Evolutionary conservation across 75 land plant species (phyloP).

Genomic region (Gnetum montanum): DNA sequence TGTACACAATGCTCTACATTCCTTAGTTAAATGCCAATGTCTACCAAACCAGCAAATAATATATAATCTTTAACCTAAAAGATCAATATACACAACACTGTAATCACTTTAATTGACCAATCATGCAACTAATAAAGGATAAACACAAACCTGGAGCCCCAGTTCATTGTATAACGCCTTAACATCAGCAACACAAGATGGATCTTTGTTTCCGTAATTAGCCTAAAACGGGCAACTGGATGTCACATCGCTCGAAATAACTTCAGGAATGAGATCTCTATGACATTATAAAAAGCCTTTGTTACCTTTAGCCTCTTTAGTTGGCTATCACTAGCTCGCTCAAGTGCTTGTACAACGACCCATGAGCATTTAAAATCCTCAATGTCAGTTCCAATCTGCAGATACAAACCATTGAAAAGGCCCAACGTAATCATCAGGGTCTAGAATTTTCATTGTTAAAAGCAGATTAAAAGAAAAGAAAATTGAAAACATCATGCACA

Average conservation of each 20-base stretch:
- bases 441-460: background rate
- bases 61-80: no score
- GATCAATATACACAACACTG: no score
- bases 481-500: background rate
- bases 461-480: background rate
- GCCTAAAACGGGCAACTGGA: conserved; percentile 33
- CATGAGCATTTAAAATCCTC: conserved; percentile 99
- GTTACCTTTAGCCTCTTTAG: conserved; percentile 42
- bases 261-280: background rate
- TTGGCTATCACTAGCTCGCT: conserved; percentile 61
- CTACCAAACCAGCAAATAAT: no score
- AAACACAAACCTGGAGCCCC: conserved; percentile 51
- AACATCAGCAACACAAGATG: conserved; percentile 42
- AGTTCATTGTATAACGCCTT: conserved; percentile 63
- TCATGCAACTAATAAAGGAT: no score
- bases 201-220: conserved; percentile 62
- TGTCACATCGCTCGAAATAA: background rate
- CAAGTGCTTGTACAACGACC: conserved; percentile 93
- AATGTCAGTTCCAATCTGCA: conserved; percentile 95
- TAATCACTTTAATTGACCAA: no score
- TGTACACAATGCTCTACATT: no score
- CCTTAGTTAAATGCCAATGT: no score
- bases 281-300: background rate
- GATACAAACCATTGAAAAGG: background rate
- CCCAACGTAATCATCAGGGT: background rate